These are phyloP conservation scores for Entoloma clypeatum DNA, from an alignment of 1,284 basidiomycete species.

Conservation along the genomic window DNA sequence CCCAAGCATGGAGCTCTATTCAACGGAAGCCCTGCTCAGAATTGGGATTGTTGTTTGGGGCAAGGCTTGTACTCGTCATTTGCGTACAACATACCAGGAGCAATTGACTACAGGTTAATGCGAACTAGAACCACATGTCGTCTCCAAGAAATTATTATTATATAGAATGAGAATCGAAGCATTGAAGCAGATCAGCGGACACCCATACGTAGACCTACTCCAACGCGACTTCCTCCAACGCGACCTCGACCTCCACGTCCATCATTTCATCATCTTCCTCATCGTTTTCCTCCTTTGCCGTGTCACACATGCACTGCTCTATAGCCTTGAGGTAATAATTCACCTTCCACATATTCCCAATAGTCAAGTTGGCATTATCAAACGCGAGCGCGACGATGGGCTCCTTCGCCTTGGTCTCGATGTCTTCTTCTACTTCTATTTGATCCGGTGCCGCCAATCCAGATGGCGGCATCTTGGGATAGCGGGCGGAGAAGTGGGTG, in stretches of 20 bases:
- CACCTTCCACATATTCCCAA: conserved; percentile 83
- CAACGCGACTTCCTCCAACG: conserved; percentile 12
- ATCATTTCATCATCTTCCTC: conserved; percentile 20
- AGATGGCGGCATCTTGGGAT: conserved; percentile 77
- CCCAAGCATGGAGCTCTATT: too few species aligned
- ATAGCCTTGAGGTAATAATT: conserved; percentile 70
- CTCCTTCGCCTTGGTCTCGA: conserved; percentile 27
- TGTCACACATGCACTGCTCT: conserved; percentile 60
- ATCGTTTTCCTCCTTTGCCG: conserved; percentile 50
- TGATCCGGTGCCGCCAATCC: conserved; percentile 9
- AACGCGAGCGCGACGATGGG: conserved; percentile 71
- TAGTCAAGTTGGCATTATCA: conserved; percentile 70
- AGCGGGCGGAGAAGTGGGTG: conserved; percentile 94
- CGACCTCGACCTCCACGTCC: conserved; percentile 12
- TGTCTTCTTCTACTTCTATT: conserved; percentile 9
- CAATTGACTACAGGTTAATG: too few species aligned
- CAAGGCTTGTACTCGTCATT: too few species aligned
- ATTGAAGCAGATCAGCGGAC: too few species aligned
- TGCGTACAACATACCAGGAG: too few species aligned
- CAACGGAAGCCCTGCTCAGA: too few species aligned
- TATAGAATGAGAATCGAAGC: too few species aligned
- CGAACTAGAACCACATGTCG: too few species aligned
- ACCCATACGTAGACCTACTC: too few species aligned
- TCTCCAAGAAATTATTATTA: too few species aligned
- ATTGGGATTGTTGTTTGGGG: too few species aligned